Conservation (phyloP, 257 asterid species). For the Nicotiana undulata region DNA sequence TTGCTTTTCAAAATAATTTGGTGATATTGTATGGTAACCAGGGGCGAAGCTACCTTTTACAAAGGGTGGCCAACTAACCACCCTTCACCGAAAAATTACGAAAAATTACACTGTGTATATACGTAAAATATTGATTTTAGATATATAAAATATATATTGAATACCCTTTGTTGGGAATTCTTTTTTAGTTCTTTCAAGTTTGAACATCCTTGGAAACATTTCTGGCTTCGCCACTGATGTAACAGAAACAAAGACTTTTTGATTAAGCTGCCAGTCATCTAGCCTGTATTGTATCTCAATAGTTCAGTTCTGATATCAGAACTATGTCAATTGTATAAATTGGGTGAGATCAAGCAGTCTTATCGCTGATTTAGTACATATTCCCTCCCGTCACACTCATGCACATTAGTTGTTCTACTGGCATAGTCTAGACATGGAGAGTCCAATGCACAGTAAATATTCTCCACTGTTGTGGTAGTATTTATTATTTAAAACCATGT, state of each 20-base stretch:
- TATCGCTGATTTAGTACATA: background rate
- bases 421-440: background rate
- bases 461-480: background rate
- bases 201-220: too few relatives aligned
- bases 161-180: too few relatives aligned
- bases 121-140: too few relatives aligned
- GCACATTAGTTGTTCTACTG: background rate
- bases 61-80: too few relatives aligned
- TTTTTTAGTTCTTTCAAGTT: too few relatives aligned
- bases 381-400: too few relatives aligned
- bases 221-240: too few relatives aligned
- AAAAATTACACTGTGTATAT: too few relatives aligned
- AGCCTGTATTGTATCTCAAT: background rate
- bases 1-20: background rate
- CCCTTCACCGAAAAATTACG: too few relatives aligned
- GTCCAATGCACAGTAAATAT: background rate
- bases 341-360: background rate
- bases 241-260: background rate
- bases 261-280: background rate
- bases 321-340: background rate
- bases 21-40: background rate
- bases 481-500: background rate
- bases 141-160: too few relatives aligned
- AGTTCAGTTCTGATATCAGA: background rate
- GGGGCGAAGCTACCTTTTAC: too few relatives aligned